Percentiles rank a stretch among this genome's conserved stretches.
Evolutionary conservation across 371 early-diverging fungal genomes (phyloP).

Genomic region (Rhizopus sp.): DNA sequence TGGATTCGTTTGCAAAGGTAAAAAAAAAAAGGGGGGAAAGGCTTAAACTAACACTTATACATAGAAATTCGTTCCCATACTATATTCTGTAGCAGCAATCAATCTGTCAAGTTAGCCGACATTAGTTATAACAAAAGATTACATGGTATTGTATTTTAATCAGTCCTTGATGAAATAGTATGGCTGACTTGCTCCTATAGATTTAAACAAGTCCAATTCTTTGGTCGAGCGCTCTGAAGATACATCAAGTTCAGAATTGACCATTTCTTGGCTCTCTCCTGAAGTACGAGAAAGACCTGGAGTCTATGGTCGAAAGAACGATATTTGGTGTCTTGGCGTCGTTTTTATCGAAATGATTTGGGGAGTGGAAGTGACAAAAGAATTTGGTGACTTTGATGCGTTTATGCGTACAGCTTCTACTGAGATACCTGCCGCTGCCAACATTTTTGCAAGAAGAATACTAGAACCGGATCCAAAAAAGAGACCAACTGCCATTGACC

Average conservation of each 20-base stretch:
- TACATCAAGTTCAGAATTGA: conserved; percentile 16
- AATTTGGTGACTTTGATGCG: conserved; percentile 57
- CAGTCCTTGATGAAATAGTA: neutral
- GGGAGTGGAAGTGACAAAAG: conserved; percentile 61
- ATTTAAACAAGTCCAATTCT: conserved; percentile 45
- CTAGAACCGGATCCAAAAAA: conserved; percentile 65
- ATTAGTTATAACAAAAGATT: conserved; percentile 51
- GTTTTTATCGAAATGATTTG: conserved; percentile 75
- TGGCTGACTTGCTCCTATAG: conserved; percentile 11
- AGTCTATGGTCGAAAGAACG: conserved; percentile 68
- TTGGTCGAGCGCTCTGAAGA: conserved; percentile 47
- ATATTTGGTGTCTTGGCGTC: conserved; percentile 77
- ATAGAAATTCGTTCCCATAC: conserved; percentile 43
- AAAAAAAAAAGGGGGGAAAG: too few species aligned
- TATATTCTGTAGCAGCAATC: conserved; percentile 40
- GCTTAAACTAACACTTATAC: neutral
- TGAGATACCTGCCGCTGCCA: conserved; percentile 52
- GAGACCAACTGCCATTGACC: conserved; percentile 68
- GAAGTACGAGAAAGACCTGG: conserved; percentile 62
- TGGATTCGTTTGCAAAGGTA: conserved; percentile 66
- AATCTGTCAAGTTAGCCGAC: conserved; percentile 45
- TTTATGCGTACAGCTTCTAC: conserved; percentile 53
- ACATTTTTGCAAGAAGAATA: conserved; percentile 54
- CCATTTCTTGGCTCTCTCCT: conserved; percentile 55
- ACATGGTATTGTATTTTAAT: conserved; percentile 29